phyloP scores from a whole-genome alignment of 1,139 yeast genomes.

The Candida mesenterica region DNA sequence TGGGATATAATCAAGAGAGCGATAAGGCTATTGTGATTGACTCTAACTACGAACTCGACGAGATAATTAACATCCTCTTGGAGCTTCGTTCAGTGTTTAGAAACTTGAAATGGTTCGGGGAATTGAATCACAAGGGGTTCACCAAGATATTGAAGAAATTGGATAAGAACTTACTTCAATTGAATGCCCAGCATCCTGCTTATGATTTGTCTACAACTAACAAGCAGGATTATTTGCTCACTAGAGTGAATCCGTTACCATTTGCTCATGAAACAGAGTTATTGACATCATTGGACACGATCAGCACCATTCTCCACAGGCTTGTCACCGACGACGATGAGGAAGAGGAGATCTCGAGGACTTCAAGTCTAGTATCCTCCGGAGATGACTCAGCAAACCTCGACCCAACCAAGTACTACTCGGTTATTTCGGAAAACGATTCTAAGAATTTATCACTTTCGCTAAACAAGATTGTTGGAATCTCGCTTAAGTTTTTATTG shows the following conservation, averaged over 20 bases:
- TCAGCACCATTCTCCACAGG: constrained; percentile 53
- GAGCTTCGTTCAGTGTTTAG: constrained; percentile 78
- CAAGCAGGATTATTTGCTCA: constrained; percentile 62
- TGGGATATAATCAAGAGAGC: constrained; percentile 28
- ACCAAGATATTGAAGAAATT: constrained; percentile 85
- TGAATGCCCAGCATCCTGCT: constrained; percentile 10
- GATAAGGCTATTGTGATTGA: constrained; percentile 36
- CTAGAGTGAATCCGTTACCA: constrained; percentile 72
- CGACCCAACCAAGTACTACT: constrained; percentile 6
- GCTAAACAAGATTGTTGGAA: constrained; percentile 17
- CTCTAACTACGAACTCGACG: constrained; percentile 68
- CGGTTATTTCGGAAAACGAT: constrained; percentile 5
- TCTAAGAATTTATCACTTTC: constrained; percentile 10
- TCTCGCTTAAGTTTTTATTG: constrained; percentile 43
- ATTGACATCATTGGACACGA: constrained; percentile 49
- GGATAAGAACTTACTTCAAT: constrained; percentile 64
- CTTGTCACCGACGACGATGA: constrained; percentile 23
- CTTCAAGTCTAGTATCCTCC: background rate
- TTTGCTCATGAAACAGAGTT: constrained; percentile 73
- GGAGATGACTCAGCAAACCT: constrained; percentile 1
- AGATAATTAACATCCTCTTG: constrained; percentile 68
- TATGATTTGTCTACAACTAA: constrained; percentile 52
- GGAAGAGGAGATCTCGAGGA: constrained; percentile 6
- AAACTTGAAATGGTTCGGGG: constrained; percentile 91
- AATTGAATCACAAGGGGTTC: constrained; percentile 87